Base-by-base conservation (phyloP, 2,329 filamentous ascomycete species). In the Cryoendolithus antarcticus region DNA sequence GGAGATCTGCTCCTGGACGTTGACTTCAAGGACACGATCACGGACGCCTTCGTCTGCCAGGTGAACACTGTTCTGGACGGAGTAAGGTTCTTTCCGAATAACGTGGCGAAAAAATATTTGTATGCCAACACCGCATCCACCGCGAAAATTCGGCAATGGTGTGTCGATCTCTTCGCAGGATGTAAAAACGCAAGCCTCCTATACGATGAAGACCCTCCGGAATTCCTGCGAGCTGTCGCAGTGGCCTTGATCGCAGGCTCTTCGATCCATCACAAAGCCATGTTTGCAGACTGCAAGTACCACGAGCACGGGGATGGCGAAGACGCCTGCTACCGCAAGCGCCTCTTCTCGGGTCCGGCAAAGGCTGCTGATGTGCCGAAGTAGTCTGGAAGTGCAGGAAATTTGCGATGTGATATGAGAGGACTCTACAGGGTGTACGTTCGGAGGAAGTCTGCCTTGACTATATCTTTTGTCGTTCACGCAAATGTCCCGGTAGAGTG, bases 1-100 rank as follows among this genome's bases (percentile, higher is more conserved):
- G 50, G 48, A 9, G 46, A 48, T 10, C 42, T 44, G 27, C 13
- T 51, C 1, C 37, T 44, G 10, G 49, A 52, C 31, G 6, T 15
- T 1, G 30, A 21, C 8, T 53, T 49, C 45, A 49, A 44, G 34
- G 48, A 54, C 29, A 37, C 44, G 1, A 34, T 48, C 1, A 29
- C 53, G 5, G 37, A 39, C 4, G 37, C 37, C 11, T 29, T 38
- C 30, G 30, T 33, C 6, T 33, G 30, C 8, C 30, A 33, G 8
- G 36, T 38, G 9, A 12, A 11, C 15, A 24, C 30, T 21, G 19
- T 21, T 21, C n/a, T 30, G 30, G 7, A 33, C 13, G 30, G 11
- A 32, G 8, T 24, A 15, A 12, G 30, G n/a, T 27, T 3, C 24
- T 27, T 27, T 4, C 24, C 24, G 6, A 27, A 8, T 8, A 27